Percentiles rank a stretch among this genome's conserved stretches.
Conservation (phyloP, 495 filamentous ascomycete species). For the Penicillium samsonianum region DNA sequence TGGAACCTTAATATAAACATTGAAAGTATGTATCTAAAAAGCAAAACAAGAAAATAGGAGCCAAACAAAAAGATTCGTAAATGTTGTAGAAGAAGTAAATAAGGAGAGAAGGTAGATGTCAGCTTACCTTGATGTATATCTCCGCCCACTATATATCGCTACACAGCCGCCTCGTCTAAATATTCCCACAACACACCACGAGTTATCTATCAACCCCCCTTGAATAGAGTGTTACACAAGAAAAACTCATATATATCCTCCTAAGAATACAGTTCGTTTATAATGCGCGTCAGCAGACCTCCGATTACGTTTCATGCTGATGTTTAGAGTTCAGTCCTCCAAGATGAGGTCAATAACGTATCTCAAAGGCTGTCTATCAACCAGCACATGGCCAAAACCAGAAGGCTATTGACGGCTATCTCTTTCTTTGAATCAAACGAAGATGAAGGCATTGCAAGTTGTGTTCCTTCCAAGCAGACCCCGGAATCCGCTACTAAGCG, state of each 20-base stretch:
- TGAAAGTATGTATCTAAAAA: neutral
- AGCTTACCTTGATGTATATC: neutral
- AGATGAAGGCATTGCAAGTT: constrained; percentile 11
- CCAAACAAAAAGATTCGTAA: neutral
- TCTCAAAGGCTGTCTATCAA: constrained; percentile 1
- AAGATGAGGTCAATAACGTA: neutral
- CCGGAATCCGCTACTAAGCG: constrained; percentile 29
- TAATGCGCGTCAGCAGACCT: neutral
- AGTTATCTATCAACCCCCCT: neutral
- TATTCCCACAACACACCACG: neutral
- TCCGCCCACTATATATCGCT: neutral
- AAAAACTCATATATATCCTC: neutral
- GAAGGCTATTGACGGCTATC: constrained; percentile 22
- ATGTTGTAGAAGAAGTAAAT: neutral
- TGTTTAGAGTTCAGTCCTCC: neutral
- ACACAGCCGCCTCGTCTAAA: neutral
- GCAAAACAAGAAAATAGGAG: neutral
- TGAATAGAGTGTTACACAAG: neutral
- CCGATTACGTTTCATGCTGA: neutral
- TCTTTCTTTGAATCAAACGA: constrained; percentile 10
- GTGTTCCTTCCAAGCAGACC: constrained; percentile 5
- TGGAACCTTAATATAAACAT: neutral
- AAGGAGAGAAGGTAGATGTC: neutral
- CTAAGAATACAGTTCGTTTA: neutral
- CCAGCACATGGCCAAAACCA: neutral